These are phyloP conservation scores for Hypoxylon rubiginosum DNA, from an alignment of 2,329 filamentous ascomycete genomes.

Conservation along the genomic window DNA sequence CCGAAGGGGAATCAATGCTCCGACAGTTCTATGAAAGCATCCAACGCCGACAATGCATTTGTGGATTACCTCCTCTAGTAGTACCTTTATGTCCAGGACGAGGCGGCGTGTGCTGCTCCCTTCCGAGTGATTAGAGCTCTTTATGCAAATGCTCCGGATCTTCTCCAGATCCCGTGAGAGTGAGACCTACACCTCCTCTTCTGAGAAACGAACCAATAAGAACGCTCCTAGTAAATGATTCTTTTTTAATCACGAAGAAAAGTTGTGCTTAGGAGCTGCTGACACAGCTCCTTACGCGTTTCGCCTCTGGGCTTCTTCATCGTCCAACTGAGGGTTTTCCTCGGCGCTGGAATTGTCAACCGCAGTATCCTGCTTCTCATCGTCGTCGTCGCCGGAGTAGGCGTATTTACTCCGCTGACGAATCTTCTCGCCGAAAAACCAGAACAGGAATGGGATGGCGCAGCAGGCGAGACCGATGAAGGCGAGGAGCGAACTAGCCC, in stretches of 20 bases:
- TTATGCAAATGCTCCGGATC: neutral
- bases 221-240: neutral
- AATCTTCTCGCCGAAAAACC: constrained; percentile 79
- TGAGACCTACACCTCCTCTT: neutral
- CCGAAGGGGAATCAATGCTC: neutral
- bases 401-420: constrained; percentile 78
- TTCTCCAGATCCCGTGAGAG: neutral
- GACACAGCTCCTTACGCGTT: constrained; percentile 61
- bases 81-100: neutral
- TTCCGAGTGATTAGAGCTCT: neutral
- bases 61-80: neutral
- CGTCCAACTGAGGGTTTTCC: constrained; percentile 39
- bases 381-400: constrained; percentile 70
- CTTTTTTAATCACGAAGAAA: neutral
- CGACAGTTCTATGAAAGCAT: neutral
- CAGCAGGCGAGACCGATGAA: constrained; percentile 84
- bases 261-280: constrained; percentile 57
- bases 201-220: neutral
- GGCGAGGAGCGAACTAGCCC: constrained; percentile 79
- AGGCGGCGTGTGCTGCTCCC: neutral
- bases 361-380: constrained; percentile 48
- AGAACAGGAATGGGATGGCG: constrained; percentile 86
- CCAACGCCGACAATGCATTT: neutral
- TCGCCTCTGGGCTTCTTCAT: constrained; percentile 55
- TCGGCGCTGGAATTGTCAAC: constrained; percentile 42